phyloP scores from a whole-genome alignment of 73 alveolate species.

The Paraurostyla sp. region DNA sequence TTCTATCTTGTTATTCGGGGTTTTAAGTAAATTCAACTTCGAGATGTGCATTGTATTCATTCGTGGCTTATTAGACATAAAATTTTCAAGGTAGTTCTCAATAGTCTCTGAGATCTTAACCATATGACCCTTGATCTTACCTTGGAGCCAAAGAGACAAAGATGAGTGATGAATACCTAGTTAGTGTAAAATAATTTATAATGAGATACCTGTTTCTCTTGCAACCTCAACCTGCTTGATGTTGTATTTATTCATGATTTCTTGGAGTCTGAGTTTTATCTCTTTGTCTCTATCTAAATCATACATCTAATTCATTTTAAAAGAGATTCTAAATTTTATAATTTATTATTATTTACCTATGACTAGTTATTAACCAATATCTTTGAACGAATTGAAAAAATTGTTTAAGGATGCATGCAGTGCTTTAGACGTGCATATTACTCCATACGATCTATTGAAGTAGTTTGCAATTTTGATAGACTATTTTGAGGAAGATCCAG shows the following conservation, averaged over 20 bases:
- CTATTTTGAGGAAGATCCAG: not conserved
- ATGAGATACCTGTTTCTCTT: slow-evolving; percentile 79
- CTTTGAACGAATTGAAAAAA: slow-evolving; percentile 1
- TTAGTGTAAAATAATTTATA: not conserved
- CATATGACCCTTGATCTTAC: slow-evolving; percentile 90
- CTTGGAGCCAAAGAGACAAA: slow-evolving; percentile 94
- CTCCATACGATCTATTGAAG: slow-evolving; percentile 7
- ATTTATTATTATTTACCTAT: not conserved
- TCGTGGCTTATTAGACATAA: slow-evolving; percentile 81
- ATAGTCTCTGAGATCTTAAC: slow-evolving; percentile 82
- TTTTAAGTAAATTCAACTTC: slow-evolving; percentile 29
- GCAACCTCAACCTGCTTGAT: slow-evolving; percentile 89
- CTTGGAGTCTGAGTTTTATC: slow-evolving; percentile 74
- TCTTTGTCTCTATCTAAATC: slow-evolving; percentile 78
- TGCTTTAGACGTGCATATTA: not conserved
- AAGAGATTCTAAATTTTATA: not conserved
- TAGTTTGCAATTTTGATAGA: not conserved
- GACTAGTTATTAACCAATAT: not conserved
- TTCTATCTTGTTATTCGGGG: slow-evolving; percentile 66
- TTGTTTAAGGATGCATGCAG: not conserved
- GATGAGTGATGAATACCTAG: slow-evolving; percentile 92
- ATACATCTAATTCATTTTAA: not conserved
- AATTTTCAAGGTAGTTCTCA: slow-evolving; percentile 87
- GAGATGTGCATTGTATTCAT: slow-evolving; percentile 72
- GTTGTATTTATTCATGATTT: slow-evolving; percentile 76